Percentiles rank a stretch among this genome's conserved stretches.
These are phyloP conservation scores for Aspergillus persii DNA, from an alignment of 2,329 filamentous ascomycete species.

Conservation along the genomic window DNA sequence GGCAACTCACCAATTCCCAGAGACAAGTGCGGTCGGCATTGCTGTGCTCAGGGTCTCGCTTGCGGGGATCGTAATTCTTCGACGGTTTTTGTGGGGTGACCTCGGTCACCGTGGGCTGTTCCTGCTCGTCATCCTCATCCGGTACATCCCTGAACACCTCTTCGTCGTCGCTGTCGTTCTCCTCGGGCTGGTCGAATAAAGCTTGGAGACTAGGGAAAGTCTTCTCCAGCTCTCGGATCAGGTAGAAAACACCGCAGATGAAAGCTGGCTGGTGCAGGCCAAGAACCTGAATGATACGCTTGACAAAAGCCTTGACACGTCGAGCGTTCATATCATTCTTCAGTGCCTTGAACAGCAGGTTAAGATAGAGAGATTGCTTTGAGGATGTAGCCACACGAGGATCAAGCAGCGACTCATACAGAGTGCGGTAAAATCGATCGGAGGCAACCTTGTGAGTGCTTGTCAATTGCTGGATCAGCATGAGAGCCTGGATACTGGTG, in stretches of 20 bases:
- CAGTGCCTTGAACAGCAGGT: conserved; percentile 81
- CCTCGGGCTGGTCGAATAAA: conserved; percentile 77
- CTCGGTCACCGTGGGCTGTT: conserved; percentile 22
- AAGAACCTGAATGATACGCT: conserved; percentile 83
- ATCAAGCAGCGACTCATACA: conserved; percentile 93
- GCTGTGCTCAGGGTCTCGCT: conserved; percentile 86
- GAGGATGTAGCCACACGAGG: conserved; percentile 84
- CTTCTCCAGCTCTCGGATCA: conserved; percentile 75
- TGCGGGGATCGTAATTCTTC: conserved; percentile 74
- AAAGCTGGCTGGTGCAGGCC: conserved; percentile 90
- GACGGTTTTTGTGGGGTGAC: conserved; percentile 30
- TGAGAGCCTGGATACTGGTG: conserved; percentile 91
- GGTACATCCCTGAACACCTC: conserved; percentile 67
- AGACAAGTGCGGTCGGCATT: conserved; percentile 91
- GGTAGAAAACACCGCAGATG: conserved; percentile 86
- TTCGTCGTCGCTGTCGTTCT: conserved; percentile 67
- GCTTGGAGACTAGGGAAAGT: conserved; percentile 78
- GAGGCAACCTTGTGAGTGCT: conserved; percentile 74
- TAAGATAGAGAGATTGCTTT: conserved; percentile 93
- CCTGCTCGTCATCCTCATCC: conserved; percentile 51
- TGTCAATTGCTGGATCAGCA: conserved; percentile 91
- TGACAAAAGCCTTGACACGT: conserved; percentile 92
- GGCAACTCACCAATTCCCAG: conserved; percentile 74
- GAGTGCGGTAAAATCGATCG: conserved; percentile 89
- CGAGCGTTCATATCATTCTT: conserved; percentile 89